Evolutionary conservation across 148 eudicot species (phyloP), one percentile per base, ranked within the genome.

Genomic region (Bassia scoparia): DNA sequence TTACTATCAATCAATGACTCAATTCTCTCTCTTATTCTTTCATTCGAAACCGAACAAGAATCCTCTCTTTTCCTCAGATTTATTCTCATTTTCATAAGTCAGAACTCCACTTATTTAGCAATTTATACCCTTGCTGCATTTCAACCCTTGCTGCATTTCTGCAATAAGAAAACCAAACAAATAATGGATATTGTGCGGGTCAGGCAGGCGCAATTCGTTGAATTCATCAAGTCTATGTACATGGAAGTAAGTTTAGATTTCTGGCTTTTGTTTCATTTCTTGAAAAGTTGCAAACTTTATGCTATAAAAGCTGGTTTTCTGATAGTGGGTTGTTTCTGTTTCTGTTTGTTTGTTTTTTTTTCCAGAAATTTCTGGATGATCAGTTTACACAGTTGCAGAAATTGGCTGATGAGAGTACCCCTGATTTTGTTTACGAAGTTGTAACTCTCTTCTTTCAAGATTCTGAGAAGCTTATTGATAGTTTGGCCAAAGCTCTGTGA

Each of bases 391-490:
- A 86, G 75, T 77, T 89, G 67, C 89, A 87, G 79, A 73, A 79
- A 75, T 80, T 89, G 53, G 87, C 84, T 65, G 94, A 89, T 81
- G 94, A 89, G 56, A 87, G 81, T 68, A 85, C 75, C 74, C 90
- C 94, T 23, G 82, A 74, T 65, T 89, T 89, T 78, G 90, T 86
- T 11, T 38, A 65, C 70, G 88, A 89, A 78, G 89, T 89, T 58
- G 87, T 87, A 3, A 75, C 84, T 20, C 84, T 87, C 31, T 89
- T 86, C 74, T 86, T 87, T 60, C 85, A 87, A 63, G 94, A 87
- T 83, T 83, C 90, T 65, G 87, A 87, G 31, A 89, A 81, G 73
- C 85, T 87, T 52, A 79, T 89, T 75, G 78, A 81, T 14, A 79
- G 87, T 76, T 67, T 89, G 61, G 33, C 84, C 72, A 56, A 71